Base-by-base conservation (phyloP, 805 yeast genomes). In the Isabelozyma pseudorhagii region DNA sequence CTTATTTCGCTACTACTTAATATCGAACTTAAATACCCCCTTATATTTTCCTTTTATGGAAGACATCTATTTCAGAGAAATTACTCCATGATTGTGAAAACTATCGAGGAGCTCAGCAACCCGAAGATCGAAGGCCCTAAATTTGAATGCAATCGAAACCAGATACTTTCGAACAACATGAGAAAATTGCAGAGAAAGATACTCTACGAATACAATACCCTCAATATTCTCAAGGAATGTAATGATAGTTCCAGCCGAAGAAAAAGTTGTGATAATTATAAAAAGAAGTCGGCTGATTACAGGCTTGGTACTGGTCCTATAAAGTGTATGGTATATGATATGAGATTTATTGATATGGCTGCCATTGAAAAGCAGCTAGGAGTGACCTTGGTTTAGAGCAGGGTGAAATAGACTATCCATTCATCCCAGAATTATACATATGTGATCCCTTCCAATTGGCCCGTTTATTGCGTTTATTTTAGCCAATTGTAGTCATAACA, bases 281-380 rank as follows among this genome's bases (percentile, higher is more conserved):
- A 21, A 6, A 21, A 21, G 25, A 21, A 21, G 6, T 8, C 15
- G 44, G 17, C 8, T 5, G 28, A 27, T 14, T 27, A 9, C 31
- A 13, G 6, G 15, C 44, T 21, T 21, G 14, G 13, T 3, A 28
- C n/a, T 10, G 38, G 10, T 17, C 15, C 38, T 7, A 42, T 42
- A 34, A 42, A 42, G 27, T 25, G 21, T 15, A 28, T 28, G 18
- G 21, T 28, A n/a, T 31, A 27, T n/a, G 8, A 31, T 25, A 10
- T 42, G 15, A 40, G 18, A 3, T 15, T 40, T 17, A 9, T 40
- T 18, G 42, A 78, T 82, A 44, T 93, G 92, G 27, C 87, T 86
- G 82, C 87, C 83, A 64, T 87, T 91, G 92, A 73, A 21, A 21
- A 21, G 25, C 25, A 21, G 25, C 25, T 21, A 21, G 25, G 25